These are phyloP conservation scores for Camellia granthamiana DNA, from an alignment of 148 eudicot species.

Conservation along the genomic window DNA sequence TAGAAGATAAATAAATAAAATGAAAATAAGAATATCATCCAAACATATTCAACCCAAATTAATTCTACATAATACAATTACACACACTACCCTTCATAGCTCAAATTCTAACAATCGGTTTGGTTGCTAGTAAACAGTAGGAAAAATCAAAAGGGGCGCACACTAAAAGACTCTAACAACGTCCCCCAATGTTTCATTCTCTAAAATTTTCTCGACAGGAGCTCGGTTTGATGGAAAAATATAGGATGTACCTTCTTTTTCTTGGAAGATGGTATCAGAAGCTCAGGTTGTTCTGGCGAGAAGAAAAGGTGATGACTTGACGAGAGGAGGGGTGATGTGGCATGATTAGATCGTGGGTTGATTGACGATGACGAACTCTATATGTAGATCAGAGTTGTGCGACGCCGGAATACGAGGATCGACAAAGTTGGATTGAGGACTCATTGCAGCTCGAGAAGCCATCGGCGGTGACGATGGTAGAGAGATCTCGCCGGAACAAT, in stretches of 20 bases:
- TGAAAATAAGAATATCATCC: neutral
- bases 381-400: too few relatives aligned
- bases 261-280: slow-evolving; percentile 30
- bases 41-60: neutral
- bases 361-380: too few relatives aligned
- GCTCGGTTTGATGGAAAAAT: too few relatives aligned
- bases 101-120: neutral
- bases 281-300: slow-evolving; percentile 37
- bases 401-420: too few relatives aligned
- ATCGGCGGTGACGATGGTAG: too few relatives aligned
- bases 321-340: slow-evolving; percentile 30
- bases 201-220: neutral
- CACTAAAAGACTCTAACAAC: neutral
- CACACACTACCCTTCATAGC: neutral
- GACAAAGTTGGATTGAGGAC: too few relatives aligned
- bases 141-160: neutral
- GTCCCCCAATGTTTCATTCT: neutral
- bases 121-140: neutral
- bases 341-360: slow-evolving; percentile 15
- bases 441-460: too few relatives aligned
- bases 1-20: neutral
- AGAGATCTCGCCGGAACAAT: too few relatives aligned
- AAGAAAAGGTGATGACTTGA: slow-evolving; percentile 40
- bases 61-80: neutral
- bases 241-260: slow-evolving; percentile 33